phyloP scores from a whole-genome alignment of 345 rosid species.

The Theobroma cacao region DNA sequence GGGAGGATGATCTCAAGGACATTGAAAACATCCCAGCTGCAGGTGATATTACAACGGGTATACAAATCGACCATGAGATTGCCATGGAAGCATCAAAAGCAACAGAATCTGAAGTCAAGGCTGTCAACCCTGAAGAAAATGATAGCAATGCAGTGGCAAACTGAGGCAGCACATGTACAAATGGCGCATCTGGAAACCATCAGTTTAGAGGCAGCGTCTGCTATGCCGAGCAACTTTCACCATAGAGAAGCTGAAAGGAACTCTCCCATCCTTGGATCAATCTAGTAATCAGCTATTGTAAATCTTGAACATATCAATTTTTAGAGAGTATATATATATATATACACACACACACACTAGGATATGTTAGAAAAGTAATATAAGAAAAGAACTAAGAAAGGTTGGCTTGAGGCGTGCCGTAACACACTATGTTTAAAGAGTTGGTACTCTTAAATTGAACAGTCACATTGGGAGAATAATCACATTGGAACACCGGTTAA shows the following conservation, averaged over 20 bases:
- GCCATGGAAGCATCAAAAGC: slow-evolving; percentile 4
- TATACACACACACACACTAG: too few relatives aligned
- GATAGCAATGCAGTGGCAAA: neutral
- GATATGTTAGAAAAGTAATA: too few relatives aligned
- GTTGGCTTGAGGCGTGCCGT: too few relatives aligned
- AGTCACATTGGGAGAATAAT: too few relatives aligned
- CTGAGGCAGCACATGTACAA: neutral
- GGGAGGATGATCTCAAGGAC: neutral
- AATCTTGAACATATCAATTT: neutral
- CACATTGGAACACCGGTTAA: too few relatives aligned
- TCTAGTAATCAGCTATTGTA: neutral
- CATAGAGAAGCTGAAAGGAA: slow-evolving; percentile 1
- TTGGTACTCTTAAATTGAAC: too few relatives aligned
- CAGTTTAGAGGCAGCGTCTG: neutral
- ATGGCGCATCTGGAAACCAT: neutral
- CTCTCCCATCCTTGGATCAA: neutral
- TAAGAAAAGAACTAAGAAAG: too few relatives aligned
- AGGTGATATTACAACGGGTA: neutral
- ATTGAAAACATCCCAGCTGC: neutral
- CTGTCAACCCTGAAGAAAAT: neutral
- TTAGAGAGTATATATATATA: too few relatives aligned
- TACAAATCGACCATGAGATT: neutral
- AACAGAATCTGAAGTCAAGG: slow-evolving; percentile 16
- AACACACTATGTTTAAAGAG: too few relatives aligned
- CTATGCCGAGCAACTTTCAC: neutral